phyloP scores from a whole-genome alignment of 805 yeast genomes.

The Candida schatavii region DNA sequence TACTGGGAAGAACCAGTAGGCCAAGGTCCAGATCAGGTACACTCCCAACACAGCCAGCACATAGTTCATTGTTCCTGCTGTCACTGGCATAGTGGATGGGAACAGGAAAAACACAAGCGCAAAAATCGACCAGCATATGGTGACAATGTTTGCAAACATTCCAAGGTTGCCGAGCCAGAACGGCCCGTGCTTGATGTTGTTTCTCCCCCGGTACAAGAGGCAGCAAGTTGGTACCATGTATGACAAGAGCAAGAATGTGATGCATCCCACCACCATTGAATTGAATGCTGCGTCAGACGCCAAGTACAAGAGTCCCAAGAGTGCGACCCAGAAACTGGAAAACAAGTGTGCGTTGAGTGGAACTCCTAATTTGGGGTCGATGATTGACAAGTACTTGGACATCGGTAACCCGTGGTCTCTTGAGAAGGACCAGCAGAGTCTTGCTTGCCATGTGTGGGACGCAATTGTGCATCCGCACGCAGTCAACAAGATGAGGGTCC shows the following conservation, averaged over 20 bases:
- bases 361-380: conserved; percentile 36
- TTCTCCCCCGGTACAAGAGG: conserved; percentile 34
- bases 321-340: conserved; percentile 29
- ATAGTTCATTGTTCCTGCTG: conserved; percentile 22
- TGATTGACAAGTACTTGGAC: conserved; percentile 34
- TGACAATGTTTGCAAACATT: conserved; percentile 28
- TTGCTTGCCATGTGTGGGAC: conserved; percentile 43
- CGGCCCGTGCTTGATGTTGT: conserved; percentile 38
- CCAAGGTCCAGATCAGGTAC: conserved; percentile 33
- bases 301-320: conserved; percentile 36
- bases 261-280: conserved; percentile 33
- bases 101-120: conserved; percentile 39
- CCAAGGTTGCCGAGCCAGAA: conserved; percentile 43
- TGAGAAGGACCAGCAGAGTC: conserved; percentile 43
- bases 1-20: conserved; percentile 43
- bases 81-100: conserved; percentile 28
- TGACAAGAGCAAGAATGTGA: conserved; percentile 35
- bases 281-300: conserved; percentile 40
- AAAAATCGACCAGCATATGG: conserved; percentile 33
- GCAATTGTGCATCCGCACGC: conserved; percentile 38
- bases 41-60: conserved; percentile 29
- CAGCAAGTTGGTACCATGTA: conserved; percentile 36
- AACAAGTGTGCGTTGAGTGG: conserved; percentile 41
- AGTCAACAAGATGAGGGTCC: conserved; percentile 31
- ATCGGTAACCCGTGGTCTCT: conserved; percentile 44